A percentile compares a stretch with the other conserved stretches of the same genome.
phyloP scores from a whole-genome alignment of 75 land plant genomes.

The Pinus albicaulis region DNA sequence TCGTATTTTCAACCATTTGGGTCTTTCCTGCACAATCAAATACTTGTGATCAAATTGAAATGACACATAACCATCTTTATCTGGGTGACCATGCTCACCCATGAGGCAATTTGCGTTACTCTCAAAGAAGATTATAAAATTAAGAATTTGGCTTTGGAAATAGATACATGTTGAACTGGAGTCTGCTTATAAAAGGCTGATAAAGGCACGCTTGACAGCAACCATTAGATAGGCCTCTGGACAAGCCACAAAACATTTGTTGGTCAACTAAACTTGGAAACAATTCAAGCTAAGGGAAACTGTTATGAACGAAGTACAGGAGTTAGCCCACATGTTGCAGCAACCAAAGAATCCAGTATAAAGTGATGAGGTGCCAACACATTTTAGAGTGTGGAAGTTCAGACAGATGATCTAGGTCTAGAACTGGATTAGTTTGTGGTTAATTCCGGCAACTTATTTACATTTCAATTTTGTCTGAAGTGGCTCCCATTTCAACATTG shows the following conservation, averaged over 20 bases:
- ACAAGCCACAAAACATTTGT: background rate
- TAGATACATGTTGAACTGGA: background rate
- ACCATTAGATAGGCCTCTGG: conserved; percentile 79
- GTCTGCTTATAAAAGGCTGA: conserved; percentile 80
- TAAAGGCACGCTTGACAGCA: conserved; percentile 88
- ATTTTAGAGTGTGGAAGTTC: too few species aligned
- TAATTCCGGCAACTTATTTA: background rate
- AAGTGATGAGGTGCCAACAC: too few species aligned
- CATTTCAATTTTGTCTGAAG: background rate
- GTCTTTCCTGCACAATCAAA: conserved; percentile 53
- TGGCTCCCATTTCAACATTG: background rate
- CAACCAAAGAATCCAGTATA: too few species aligned
- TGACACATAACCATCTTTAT: background rate
- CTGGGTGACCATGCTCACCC: background rate
- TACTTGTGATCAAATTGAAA: background rate
- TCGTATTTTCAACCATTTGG: conserved; percentile 69
- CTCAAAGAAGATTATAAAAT: background rate
- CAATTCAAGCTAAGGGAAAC: background rate
- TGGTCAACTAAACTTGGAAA: background rate
- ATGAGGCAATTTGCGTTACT: background rate
- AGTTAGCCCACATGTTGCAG: background rate
- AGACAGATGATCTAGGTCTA: too few species aligned
- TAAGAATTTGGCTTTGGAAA: background rate
- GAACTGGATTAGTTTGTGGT: background rate
- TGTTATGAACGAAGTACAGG: background rate